Evolutionary conservation across 2,329 filamentous ascomycete species (phyloP), one percentile per base, ranked within the genome.

Genomic region (Alternaria gaisen): DNA sequence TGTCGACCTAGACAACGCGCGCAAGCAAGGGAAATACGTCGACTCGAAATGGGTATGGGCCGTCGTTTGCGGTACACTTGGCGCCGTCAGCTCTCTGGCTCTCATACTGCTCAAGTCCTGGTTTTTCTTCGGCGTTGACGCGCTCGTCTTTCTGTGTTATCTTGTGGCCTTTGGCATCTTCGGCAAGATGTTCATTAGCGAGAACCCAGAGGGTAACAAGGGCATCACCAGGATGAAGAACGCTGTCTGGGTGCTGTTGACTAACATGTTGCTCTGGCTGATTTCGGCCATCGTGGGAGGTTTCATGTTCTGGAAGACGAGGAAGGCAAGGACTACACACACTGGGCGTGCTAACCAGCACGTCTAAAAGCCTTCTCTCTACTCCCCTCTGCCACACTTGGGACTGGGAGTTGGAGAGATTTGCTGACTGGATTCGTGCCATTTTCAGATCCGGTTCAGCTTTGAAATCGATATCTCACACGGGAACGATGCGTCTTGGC

Each of bases 131-230:
- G 80, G 83, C 52, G 93, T 91, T 89, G 90, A 93, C 77, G 80
- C 84, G 38, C 75, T 94, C 14, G 79, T 96, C 18, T 91, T 79
- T 69, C 83, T 95, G 64, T 85, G 96, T 30, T 97, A 92, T 90
- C 87, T 93, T 61, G 87, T 88, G 2, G 83, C 95, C 6, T 97
- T 97, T 76, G 93, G 92, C 18, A 82, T 95, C 61, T 97, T 97
- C 75, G 93, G 89, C 55, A 88, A 85, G 70, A 87, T 94, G 84
- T 97, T 90, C 82, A 91, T 97, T 74, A 79, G 86, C 55, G 88
- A 89, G 71, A 77, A 92, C 60, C 77, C 89, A 0, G 83, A 90
- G 74, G 88, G 88, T 14, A 85, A 91, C 73, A 70, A 71, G 41
- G 88, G 85, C 51, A 85, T 94, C 58, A 81, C 83, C 67, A 86